Evolutionary conservation across 2,329 filamentous ascomycete species (phyloP), one percentile per base, ranked within the genome.

Genomic region (Cladosporium sp.): DNA sequence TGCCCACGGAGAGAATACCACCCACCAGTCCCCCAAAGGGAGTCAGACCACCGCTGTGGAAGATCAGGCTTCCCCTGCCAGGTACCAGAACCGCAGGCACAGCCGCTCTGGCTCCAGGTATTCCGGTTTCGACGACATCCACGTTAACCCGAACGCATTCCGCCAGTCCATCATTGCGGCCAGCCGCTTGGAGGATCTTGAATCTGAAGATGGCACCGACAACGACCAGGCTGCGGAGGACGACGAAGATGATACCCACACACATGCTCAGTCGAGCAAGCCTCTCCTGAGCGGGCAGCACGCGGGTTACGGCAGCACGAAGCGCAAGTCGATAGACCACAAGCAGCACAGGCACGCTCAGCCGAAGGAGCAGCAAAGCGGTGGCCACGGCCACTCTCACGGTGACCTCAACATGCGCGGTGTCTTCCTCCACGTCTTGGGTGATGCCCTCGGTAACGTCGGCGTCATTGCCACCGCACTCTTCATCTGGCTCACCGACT

Each of bases 341-440:
- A 54, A 63, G 48, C 59, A 80, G 49, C 92, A 96, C 71, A 89
- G 91, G 64, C 93, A 97, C 69, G 85, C 78, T 54, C 81, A 91
- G 60, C 86, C 88, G 1, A 83, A 82, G 63, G 79, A 85, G n/a
- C 46, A 58, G 53, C 68, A 76, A 11, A 70, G 74, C 55, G 73
- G 75, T 16, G 80, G 84, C 28, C 89, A 95, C 68, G 82, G 86
- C 31, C 89, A 95, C 68, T 87, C 76, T 57, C 89, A 95, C 67
- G 85, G 76, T 54, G 91, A 98, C 66, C 86, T 98, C 76, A 95
- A 95, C 70, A 97, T 98, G 92, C 78, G 79, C n/a, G 82, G 82
- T 55, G 81, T 85, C 55, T 85, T 85, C 70, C 72, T 85, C 1
- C 82, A 85, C 61, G 81, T 85, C 51, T 79, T 95, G 58, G 89